Base-by-base conservation (phyloP, 2,329 filamentous ascomycete species). In the Colletotrichum sp. region DNA sequence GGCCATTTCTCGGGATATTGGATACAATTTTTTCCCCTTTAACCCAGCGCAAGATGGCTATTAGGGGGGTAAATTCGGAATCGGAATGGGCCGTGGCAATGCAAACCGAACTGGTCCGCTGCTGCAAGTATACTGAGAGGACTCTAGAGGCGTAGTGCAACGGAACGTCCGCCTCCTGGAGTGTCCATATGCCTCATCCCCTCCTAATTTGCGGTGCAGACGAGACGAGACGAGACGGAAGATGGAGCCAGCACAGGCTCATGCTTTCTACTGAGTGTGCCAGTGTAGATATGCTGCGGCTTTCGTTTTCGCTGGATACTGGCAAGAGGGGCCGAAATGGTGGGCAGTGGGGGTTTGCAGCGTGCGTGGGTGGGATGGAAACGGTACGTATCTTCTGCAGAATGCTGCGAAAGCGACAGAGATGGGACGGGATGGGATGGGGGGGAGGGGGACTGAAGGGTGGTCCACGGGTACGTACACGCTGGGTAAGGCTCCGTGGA, bases 301-400 rank as follows among this genome's bases (percentile, higher is more conserved):
- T 71, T 21, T 49, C 44, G 59, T 32, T 28, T 63, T 32, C 52
- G 59, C 63, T 52, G 63, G 55, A 64, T 52, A 49, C 63, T 60
- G 63, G 55, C 55, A 44, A 57, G 64, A 76, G 70, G 70, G 64
- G 70, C 73, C 59, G 72, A 73, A 34, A 15, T 8, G 26, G 24
- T n/a, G 26, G 24, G 57, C 60, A 60, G 64, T 76, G 73, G 73
- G 73, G 73, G 73, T 76, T 73, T 76, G 57, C 70, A 59, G 70
- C 32, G 34, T 49, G 26, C 63, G 30, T 72, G 66, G 71, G 73
- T 76, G 73, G 70, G 70, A 73, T 65, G 73, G 44, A 52, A 52
- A 44, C 13, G 34, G 16, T 73, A 73, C 73, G 73, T 76, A 73
- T 65, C 64, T 21, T 10, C 70, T 68, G 62, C 69, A 73, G 63